Conservation (phyloP, 306 rosid genomes). For the Calophaca sinica region DNA sequence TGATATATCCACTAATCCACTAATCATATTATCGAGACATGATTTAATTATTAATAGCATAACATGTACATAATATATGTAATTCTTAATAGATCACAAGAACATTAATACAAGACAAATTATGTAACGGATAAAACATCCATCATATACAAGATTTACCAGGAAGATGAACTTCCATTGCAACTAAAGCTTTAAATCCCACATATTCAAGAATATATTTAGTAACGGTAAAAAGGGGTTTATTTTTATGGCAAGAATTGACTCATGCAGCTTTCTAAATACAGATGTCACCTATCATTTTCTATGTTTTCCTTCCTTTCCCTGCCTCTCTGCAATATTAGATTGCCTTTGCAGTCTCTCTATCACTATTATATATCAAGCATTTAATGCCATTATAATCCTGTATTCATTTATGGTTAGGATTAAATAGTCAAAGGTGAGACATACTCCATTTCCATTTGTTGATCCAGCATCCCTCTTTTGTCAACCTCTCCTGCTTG, state of each 20-base stretch:
- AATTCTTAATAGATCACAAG: background rate
- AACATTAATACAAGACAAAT: background rate
- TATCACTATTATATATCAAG: background rate
- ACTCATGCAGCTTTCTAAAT: background rate
- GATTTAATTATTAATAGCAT: background rate
- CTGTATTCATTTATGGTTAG: conserved; percentile 36
- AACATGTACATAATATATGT: background rate
- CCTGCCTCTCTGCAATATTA: background rate
- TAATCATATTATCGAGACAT: background rate
- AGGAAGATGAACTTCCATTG: too few species aligned
- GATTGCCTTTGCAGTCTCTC: conserved; percentile 14
- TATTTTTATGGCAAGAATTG: background rate
- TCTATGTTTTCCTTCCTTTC: conserved; percentile 27
- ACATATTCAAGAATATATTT: background rate
- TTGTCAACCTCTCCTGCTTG: conserved; percentile 54
- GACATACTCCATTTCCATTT: conserved; percentile 59
- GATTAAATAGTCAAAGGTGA: conserved; percentile 40
- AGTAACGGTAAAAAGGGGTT: background rate
- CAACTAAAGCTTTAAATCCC: too few species aligned
- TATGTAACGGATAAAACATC: background rate
- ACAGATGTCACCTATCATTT: background rate
- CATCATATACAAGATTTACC: too few species aligned
- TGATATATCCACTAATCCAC: background rate
- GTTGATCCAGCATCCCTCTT: conserved; percentile 41
- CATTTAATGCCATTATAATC: conserved; percentile 16